These are phyloP conservation scores for Paecilomyces sp. DNA, from an alignment of 2,329 filamentous ascomycete species.

Conservation along the genomic window DNA sequence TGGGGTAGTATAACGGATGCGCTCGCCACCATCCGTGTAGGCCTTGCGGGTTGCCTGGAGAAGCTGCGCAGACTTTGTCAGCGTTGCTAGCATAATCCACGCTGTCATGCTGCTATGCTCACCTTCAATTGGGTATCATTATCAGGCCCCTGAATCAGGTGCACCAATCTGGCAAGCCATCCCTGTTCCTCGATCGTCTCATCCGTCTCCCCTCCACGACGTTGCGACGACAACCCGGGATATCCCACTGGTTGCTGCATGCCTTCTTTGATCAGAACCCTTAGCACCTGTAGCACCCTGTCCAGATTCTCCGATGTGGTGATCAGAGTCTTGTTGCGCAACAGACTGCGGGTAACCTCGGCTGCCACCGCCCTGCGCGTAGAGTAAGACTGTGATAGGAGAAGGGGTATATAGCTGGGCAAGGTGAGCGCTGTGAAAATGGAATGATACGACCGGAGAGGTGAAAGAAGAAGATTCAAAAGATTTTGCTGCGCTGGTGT, in stretches of 20 bases:
- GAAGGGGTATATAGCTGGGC: constrained; percentile 82
- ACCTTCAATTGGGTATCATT: constrained; percentile 90
- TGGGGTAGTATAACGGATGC: constrained; percentile 91
- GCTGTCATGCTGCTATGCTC: constrained; percentile 5
- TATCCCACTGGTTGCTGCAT: constrained; percentile 78
- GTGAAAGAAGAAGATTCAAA: constrained; percentile 80
- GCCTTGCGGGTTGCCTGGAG: constrained; percentile 82
- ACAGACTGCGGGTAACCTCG: constrained; percentile 74
- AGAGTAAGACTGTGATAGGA: constrained; percentile 86
- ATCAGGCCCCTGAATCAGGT: constrained; percentile 72
- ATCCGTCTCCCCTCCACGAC: constrained; percentile 78
- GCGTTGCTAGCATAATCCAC: neutral
- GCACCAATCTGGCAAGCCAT: constrained; percentile 87
- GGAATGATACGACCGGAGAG: constrained; percentile 81
- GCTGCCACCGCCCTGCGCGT: constrained; percentile 86
- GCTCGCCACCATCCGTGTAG: constrained; percentile 85
- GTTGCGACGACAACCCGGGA: constrained; percentile 65
- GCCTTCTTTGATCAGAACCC: constrained; percentile 89
- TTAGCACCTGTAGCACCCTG: constrained; percentile 79
- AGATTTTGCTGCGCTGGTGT: constrained; percentile 81
- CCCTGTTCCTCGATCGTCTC: constrained; percentile 98
- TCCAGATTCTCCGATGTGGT: constrained; percentile 72
- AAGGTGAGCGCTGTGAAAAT: constrained; percentile 94
- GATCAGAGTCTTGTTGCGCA: constrained; percentile 75
- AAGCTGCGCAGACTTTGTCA: constrained; percentile 42